Conservation (phyloP, 345 rosid species). For the Acer campestre region DNA sequence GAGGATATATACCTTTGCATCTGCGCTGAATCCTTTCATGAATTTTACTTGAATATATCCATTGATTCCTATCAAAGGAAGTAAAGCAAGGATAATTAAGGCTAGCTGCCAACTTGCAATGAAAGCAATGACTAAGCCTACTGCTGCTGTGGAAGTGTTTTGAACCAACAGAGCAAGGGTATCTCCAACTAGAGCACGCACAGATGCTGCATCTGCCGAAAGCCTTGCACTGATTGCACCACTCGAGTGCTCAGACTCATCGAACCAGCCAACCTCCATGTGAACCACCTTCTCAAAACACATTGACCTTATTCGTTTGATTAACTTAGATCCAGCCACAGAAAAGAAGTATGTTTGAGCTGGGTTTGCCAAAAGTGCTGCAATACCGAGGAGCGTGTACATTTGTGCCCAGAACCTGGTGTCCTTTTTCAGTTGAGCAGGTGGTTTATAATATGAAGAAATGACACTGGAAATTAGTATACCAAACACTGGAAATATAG, state of each 20-base stretch:
- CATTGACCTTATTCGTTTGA: constrained; percentile 59
- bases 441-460: constrained; percentile 59
- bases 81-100: constrained; percentile 52
- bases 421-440: constrained; percentile 57
- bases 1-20: constrained; percentile 60
- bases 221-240: constrained; percentile 80
- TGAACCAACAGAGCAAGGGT: constrained; percentile 65
- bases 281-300: constrained; percentile 81
- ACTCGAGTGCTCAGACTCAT: constrained; percentile 73
- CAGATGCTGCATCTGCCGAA: constrained; percentile 76
- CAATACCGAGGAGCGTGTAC: constrained; percentile 60
- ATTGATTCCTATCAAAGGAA: constrained; percentile 65
- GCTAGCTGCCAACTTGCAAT: constrained; percentile 72
- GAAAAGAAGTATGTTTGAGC: constrained; percentile 59
- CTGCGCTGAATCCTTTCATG: constrained; percentile 79
- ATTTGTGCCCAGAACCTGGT: constrained; percentile 71
- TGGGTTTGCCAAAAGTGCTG: constrained; percentile 51
- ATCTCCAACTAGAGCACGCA: constrained; percentile 79
- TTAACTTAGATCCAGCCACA: constrained; percentile 63
- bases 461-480: constrained; percentile 53
- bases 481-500: constrained; percentile 62
- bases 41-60: constrained; percentile 64
- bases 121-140: constrained; percentile 75
- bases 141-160: constrained; percentile 54
- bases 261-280: constrained; percentile 92